Percentiles rank a stretch among this genome's conserved stretches.
phyloP scores from a whole-genome alignment of 192 early-diverging fungal genomes.

The Mortierella alpina region DNA sequence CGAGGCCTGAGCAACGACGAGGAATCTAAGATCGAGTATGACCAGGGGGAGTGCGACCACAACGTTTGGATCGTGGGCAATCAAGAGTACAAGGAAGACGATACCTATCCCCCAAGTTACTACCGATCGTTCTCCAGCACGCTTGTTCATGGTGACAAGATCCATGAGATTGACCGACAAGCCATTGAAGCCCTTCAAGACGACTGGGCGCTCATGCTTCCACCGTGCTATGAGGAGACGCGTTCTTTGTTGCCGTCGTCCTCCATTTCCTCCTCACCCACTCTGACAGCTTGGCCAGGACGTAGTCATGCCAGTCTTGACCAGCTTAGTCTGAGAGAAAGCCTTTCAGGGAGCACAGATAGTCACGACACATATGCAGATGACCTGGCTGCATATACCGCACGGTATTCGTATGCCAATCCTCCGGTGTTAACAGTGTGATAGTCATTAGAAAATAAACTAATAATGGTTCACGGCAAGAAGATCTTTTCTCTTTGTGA shows the following conservation, averaged over 20 bases:
- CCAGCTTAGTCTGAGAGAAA: conserved; percentile 15
- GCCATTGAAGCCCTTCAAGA: conserved; percentile 36
- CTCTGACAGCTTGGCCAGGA: conserved; percentile 7
- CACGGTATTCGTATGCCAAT: conserved; percentile 19
- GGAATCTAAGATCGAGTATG: neutral
- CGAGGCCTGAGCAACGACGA: conserved; percentile 17
- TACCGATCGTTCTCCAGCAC: conserved; percentile 40
- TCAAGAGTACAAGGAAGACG: conserved; percentile 45
- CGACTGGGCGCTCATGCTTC: neutral
- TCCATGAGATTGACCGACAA: conserved; percentile 37
- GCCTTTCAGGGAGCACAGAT: conserved; percentile 5
- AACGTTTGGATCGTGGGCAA: conserved; percentile 27
- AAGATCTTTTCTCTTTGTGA: too few relatives aligned
- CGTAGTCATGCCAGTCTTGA: conserved; percentile 6
- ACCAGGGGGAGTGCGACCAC: conserved; percentile 20
- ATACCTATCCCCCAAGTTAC: conserved; percentile 32
- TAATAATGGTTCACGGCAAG: neutral
- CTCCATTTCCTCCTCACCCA: conserved; percentile 9
- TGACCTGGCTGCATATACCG: conserved; percentile 30
- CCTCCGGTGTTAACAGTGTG: conserved; percentile 10
- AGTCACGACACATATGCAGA: conserved; percentile 2
- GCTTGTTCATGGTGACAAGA: conserved; percentile 31
- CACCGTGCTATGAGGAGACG: conserved; percentile 32
- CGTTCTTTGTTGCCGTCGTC: neutral
- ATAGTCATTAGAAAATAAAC: neutral